phyloP scores from a whole-genome alignment of 1,139 yeast species.

The Debaryomyces psychrophilus region DNA sequence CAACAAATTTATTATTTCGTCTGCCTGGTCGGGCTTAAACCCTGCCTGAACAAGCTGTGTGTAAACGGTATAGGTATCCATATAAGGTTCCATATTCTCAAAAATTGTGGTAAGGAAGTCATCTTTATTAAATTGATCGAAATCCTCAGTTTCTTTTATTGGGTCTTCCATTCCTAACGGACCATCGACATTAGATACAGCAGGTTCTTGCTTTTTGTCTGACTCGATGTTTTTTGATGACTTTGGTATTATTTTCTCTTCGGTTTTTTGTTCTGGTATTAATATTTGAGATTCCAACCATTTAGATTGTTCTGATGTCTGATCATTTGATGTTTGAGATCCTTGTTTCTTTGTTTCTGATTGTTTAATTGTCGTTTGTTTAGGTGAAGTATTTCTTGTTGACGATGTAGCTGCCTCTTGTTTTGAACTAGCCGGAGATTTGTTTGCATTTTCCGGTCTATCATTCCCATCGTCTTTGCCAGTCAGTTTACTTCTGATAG shows the following conservation, averaged over 20 bases:
- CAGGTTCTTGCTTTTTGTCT: background rate
- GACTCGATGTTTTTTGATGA: background rate
- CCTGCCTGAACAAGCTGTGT: constrained; percentile 47
- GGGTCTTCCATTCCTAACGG: background rate
- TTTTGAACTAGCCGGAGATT: background rate
- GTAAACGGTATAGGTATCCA: constrained; percentile 54
- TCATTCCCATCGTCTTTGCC: background rate
- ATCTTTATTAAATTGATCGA: constrained; percentile 13
- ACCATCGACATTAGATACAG: background rate
- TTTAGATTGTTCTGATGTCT: background rate
- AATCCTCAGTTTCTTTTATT: constrained; percentile 11
- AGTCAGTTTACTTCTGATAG: constrained; percentile 1
- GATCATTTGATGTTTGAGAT: background rate
- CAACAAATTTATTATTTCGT: constrained; percentile 52
- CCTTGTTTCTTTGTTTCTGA: background rate
- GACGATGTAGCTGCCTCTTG: background rate
- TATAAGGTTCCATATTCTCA: constrained; percentile 50
- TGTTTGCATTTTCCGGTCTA: background rate
- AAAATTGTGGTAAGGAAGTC: constrained; percentile 38
- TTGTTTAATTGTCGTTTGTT: background rate
- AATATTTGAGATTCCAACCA: background rate
- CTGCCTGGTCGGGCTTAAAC: constrained; percentile 58
- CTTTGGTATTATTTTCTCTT: background rate
- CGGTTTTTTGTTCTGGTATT: background rate
- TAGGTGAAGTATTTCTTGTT: background rate